Evolutionary conservation across 805 yeast genomes (phyloP).

Genomic region (Suhomyces xylopsoci): DNA sequence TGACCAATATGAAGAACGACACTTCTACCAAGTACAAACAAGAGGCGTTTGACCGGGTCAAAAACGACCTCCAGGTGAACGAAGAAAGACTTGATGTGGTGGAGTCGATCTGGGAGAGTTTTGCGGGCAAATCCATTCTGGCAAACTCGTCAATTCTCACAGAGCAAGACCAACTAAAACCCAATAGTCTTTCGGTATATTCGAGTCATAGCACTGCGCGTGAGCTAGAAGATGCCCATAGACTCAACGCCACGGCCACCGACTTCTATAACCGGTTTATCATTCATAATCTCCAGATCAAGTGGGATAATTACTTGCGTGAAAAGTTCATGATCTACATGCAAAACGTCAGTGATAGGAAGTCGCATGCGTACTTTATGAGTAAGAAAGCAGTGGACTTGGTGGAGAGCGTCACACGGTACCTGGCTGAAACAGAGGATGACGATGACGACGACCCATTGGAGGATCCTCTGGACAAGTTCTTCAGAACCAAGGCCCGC

Average conservation of each 20-base stretch:
- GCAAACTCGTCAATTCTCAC: slow-evolving; percentile 4
- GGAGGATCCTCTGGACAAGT: slow-evolving; percentile 11
- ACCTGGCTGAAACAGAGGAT: slow-evolving; percentile 6
- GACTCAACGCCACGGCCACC: slow-evolving; percentile 20
- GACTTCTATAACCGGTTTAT: slow-evolving; percentile 66
- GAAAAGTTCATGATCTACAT: slow-evolving; percentile 61
- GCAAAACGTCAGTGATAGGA: slow-evolving; percentile 41
- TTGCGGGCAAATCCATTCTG: slow-evolving; percentile 4
- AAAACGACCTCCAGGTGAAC: slow-evolving; percentile 23
- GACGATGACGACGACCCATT: slow-evolving; percentile 17
- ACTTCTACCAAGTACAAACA: background rate
- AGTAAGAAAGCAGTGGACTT: slow-evolving; percentile 49
- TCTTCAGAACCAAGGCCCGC: slow-evolving; percentile 14
- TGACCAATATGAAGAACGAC: background rate
- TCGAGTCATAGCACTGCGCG: slow-evolving; percentile 27
- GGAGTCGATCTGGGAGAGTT: slow-evolving; percentile 20
- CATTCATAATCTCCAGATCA: slow-evolving; percentile 67
- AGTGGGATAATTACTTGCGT: slow-evolving; percentile 74
- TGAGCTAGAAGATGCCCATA: slow-evolving; percentile 22
- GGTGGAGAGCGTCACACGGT: slow-evolving; percentile 40
- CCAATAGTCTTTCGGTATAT: slow-evolving; percentile 24
- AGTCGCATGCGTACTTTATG: slow-evolving; percentile 43
- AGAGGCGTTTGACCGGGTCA: slow-evolving; percentile 10
- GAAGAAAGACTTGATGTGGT: slow-evolving; percentile 23
- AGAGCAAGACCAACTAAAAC: slow-evolving; percentile 5